phyloP scores from a whole-genome alignment of 2,329 filamentous ascomycete species.

The Trichophaea hybrida region DNA sequence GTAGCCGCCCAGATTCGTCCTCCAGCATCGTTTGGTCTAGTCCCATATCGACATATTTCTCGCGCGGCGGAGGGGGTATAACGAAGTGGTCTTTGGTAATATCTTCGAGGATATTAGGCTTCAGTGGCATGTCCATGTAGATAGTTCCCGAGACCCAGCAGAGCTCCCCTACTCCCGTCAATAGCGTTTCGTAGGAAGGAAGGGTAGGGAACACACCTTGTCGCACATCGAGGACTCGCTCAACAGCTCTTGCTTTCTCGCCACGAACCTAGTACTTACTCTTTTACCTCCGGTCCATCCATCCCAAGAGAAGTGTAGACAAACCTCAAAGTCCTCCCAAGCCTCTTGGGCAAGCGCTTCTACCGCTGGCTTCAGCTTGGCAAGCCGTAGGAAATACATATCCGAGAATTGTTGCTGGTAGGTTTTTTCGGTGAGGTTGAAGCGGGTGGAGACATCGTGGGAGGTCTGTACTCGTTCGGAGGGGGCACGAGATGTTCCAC shows the following conservation, averaged over 20 bases:
- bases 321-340: constrained; percentile 58
- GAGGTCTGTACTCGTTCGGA: neutral
- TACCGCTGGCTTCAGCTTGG: constrained; percentile 71
- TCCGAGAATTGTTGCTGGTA: constrained; percentile 95
- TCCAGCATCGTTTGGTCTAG: constrained; percentile 71
- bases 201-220: constrained; percentile 40
- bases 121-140: constrained; percentile 93
- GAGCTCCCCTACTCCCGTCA: constrained; percentile 45
- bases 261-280: constrained; percentile 46
- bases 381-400: constrained; percentile 88
- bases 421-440: constrained; percentile 40
- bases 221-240: constrained; percentile 84
- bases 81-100: constrained; percentile 94
- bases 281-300: neutral
- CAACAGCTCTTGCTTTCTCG: constrained; percentile 59
- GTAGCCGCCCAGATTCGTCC: constrained; percentile 82
- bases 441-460: constrained; percentile 4
- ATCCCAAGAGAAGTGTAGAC: constrained; percentile 1
- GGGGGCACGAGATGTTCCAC: neutral
- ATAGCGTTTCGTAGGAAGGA: neutral
- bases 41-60: constrained; percentile 53
- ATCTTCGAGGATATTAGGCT: constrained; percentile 91
- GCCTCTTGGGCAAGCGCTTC: constrained; percentile 57
- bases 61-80: constrained; percentile 58
- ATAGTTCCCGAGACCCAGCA: constrained; percentile 93